These are phyloP conservation scores for Brassica carinata DNA, from an alignment of 345 rosid species.

Conservation along the genomic window DNA sequence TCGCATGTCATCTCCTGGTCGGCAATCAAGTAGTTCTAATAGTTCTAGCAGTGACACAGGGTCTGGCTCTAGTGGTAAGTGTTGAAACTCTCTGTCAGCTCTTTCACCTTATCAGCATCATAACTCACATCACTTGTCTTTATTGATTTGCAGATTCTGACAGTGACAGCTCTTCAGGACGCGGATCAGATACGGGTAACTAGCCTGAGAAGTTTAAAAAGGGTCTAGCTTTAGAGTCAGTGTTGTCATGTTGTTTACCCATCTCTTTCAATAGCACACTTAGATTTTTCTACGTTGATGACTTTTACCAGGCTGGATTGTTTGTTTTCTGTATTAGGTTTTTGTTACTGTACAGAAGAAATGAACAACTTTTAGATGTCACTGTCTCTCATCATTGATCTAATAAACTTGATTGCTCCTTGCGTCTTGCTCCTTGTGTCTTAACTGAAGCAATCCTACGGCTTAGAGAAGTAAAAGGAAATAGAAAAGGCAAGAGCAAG, in stretches of 20 bases:
- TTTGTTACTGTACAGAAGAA: conserved; percentile 38
- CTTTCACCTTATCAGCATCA: conserved; percentile 8
- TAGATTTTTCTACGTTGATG: conserved; percentile 19
- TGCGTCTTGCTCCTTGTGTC: not conserved
- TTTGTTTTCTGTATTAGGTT: conserved; percentile 37
- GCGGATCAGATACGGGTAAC: conserved; percentile 35
- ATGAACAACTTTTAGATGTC: conserved; percentile 1
- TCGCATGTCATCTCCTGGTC: conserved; percentile 29
- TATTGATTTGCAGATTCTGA: conserved; percentile 34
- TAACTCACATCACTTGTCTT: not conserved
- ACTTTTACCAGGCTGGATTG: conserved; percentile 5
- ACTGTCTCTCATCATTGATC: conserved; percentile 11
- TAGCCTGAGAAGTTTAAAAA: conserved; percentile 18
- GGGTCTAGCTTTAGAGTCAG: conserved; percentile 29
- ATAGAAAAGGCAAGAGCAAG: not conserved
- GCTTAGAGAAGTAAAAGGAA: not conserved
- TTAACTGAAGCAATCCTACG: not conserved
- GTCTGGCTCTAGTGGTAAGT: conserved; percentile 42
- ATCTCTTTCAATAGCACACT: conserved; percentile 24
- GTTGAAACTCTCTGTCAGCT: conserved; percentile 1
- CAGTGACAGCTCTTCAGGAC: conserved; percentile 44
- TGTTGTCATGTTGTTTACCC: conserved; percentile 1
- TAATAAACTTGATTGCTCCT: conserved; percentile 14
- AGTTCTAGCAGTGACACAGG: conserved; percentile 46
- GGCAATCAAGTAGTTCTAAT: conserved; percentile 39